These are phyloP conservation scores for Phytophthora quininea DNA, from an alignment of 352 stramenopile genomes.

Conservation along the genomic window DNA sequence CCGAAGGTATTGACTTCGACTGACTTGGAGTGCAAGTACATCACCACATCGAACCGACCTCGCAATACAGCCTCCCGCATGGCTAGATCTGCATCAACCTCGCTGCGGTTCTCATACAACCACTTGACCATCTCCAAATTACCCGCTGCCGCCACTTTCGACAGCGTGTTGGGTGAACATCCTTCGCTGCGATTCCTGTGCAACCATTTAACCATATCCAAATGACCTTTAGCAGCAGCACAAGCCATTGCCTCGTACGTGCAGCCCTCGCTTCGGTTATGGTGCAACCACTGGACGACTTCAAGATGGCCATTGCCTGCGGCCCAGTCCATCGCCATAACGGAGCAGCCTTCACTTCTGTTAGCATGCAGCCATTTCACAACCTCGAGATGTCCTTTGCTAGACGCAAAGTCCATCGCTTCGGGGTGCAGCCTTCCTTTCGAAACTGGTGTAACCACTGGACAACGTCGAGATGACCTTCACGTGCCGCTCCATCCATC, in stretches of 20 bases:
- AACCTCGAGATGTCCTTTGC: slow-evolving; percentile 20
- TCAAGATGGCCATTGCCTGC: slow-evolving; percentile 17
- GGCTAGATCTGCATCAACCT: slow-evolving; percentile 12
- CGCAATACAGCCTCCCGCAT: slow-evolving; percentile 19
- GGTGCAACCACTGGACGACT: slow-evolving; percentile 30
- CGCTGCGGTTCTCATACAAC: slow-evolving; percentile 22
- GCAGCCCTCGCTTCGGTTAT: slow-evolving; percentile 7
- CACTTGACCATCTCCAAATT: slow-evolving; percentile 18
- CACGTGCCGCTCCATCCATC: slow-evolving; percentile 21
- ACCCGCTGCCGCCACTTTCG: slow-evolving; percentile 9
- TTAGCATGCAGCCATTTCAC: slow-evolving; percentile 31
- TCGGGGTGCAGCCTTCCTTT: slow-evolving; percentile 21
- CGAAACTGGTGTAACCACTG: slow-evolving; percentile 25
- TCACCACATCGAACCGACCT: slow-evolving; percentile 22
- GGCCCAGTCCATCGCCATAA: slow-evolving; percentile 18
- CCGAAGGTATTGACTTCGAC: slow-evolving; percentile 7
- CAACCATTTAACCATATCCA: slow-evolving; percentile 4
- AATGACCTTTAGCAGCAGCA: slow-evolving; percentile 1
- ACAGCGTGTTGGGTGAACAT: slow-evolving; percentile 10
- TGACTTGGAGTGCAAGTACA: slow-evolving; percentile 21
- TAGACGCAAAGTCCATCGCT: slow-evolving; percentile 30
- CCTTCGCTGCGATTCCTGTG: slow-evolving; percentile 16
- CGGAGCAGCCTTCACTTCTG: slow-evolving; percentile 23
- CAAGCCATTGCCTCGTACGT: background rate
- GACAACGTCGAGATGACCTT: slow-evolving; percentile 18